These are phyloP conservation scores for Bodo saltans DNA, from an alignment of 78 protist species.

Conservation along the genomic window DNA sequence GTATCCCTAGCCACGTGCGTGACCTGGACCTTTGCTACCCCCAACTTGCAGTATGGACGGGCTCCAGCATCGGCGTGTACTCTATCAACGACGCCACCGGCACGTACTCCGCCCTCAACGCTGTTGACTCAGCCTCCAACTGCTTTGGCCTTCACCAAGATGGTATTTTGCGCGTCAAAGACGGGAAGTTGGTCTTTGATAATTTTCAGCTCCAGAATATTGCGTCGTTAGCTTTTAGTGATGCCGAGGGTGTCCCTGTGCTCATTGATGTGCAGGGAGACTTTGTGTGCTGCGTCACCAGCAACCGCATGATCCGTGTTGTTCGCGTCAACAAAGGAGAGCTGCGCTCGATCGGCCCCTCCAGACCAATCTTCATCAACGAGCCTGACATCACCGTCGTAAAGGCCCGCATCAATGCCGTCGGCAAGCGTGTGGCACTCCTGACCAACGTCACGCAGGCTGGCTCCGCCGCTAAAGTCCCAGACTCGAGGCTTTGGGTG, in stretches of 20 bases:
- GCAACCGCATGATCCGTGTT: background rate
- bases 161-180: background rate
- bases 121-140: background rate
- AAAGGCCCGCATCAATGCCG: background rate
- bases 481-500: background rate
- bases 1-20: background rate
- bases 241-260: constrained; percentile 16
- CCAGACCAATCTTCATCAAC: background rate
- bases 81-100: background rate
- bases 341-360: background rate
- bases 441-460: background rate
- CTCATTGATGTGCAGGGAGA: background rate
- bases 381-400: background rate
- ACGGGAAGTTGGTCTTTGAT: background rate
- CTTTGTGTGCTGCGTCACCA: constrained; percentile 21
- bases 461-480: background rate
- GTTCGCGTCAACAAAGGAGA: constrained; percentile 29
- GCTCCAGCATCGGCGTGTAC: constrained; percentile 7
- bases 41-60: background rate
- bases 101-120: background rate
- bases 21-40: constrained; percentile 7
- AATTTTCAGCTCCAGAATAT: background rate
- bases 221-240: background rate
- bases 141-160: background rate
- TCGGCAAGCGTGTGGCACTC: constrained; percentile 30